Evolutionary conservation across 805 yeast species (phyloP).

Genomic region (Candida caryicola): DNA sequence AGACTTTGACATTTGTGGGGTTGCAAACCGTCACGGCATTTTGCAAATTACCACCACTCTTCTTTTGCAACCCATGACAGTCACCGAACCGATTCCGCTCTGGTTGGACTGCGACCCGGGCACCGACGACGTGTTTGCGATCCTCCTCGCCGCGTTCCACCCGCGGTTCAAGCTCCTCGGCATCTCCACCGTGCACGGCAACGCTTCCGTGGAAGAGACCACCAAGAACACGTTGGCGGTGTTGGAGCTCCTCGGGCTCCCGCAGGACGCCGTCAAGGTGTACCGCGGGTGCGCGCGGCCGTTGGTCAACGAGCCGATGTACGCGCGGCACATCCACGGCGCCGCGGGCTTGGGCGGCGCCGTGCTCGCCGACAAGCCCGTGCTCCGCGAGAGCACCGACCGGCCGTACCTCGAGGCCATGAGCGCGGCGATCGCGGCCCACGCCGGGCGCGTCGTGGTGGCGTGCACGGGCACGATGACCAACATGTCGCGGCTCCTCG

Average conservation of each 20-base stretch:
- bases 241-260: constrained; percentile 51
- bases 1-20: too few relatives aligned
- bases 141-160: constrained; percentile 58
- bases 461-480: constrained; percentile 81
- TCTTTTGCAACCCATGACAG: constrained; percentile 15
- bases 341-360: constrained; percentile 77
- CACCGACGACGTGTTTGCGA: constrained; percentile 81
- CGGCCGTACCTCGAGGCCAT: constrained; percentile 35
- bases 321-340: constrained; percentile 72
- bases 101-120: constrained; percentile 96
- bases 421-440: constrained; percentile 37
- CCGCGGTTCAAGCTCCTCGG: constrained; percentile 62
- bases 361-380: constrained; percentile 51
- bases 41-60: not conserved
- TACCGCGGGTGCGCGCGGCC: constrained; percentile 66
- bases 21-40: not conserved
- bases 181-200: constrained; percentile 75
- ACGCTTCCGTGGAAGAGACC: constrained; percentile 60
- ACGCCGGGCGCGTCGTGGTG: constrained; percentile 52
- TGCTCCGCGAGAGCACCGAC: constrained; percentile 20
- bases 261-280: constrained; percentile 53
- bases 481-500: constrained; percentile 58
- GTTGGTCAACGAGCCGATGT: constrained; percentile 44
- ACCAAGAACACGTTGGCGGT: constrained; percentile 67
- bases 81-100: constrained; percentile 44